Evolutionary conservation across 495 filamentous ascomycete genomes (phyloP).

Genomic region (Pseudoneurospora amorphoporcata): DNA sequence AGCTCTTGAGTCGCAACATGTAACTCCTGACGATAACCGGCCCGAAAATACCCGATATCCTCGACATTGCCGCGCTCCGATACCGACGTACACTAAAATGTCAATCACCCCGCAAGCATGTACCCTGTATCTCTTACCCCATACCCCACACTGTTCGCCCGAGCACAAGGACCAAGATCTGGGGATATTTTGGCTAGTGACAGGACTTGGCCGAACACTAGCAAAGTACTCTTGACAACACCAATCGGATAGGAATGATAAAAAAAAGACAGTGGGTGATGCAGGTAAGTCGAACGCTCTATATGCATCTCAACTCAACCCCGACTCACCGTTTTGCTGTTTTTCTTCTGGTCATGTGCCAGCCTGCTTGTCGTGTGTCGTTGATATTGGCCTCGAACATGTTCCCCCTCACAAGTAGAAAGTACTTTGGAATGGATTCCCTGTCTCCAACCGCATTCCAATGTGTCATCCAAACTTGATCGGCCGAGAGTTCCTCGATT

Average conservation of each 20-base stretch:
- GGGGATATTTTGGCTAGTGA: neutral
- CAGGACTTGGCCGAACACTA: neutral
- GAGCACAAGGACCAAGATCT: neutral
- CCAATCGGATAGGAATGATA: neutral
- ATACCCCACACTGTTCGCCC: neutral
- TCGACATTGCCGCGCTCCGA: neutral
- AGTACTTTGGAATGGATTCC: neutral
- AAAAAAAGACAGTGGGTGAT: neutral
- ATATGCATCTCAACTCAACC: neutral
- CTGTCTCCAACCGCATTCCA: neutral
- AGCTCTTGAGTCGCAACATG: neutral
- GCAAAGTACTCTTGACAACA: neutral
- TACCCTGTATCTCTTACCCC: neutral
- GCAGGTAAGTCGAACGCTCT: neutral
- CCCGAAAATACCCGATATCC: conserved; percentile 22
- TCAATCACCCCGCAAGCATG: neutral
- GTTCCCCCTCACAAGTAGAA: neutral
- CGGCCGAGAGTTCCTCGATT: neutral
- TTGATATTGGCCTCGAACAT: neutral
- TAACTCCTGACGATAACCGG: neutral
- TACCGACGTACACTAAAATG: neutral
- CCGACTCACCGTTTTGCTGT: neutral
- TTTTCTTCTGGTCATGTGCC: neutral
- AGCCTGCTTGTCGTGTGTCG: neutral
- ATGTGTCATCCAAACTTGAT: neutral